Evolutionary conservation across 2,329 filamentous ascomycete species (phyloP), one percentile per base, ranked within the genome.

Genomic region (Fonsecaea erecta): DNA sequence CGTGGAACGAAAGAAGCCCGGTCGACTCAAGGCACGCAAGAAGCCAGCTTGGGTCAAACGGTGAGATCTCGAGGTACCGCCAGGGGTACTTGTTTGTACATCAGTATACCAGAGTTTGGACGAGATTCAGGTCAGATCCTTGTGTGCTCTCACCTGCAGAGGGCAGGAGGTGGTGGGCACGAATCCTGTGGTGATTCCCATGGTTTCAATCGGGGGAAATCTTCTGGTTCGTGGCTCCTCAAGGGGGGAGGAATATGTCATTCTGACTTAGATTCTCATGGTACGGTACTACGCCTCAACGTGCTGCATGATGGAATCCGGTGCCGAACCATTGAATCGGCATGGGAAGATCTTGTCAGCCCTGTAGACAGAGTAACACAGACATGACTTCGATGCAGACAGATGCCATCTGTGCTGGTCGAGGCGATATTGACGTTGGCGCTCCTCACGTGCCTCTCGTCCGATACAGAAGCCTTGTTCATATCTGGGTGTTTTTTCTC

Each of bases 1-100:
- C 75, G 96, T 99, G 72, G 95, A 99, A 82, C 94, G 95, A 78
- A 99, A 99, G 89, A 98, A 99, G 86, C 87, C 92, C 63, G 96
- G 95, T 72, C 92, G 92, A 75, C 80, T 96, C 81, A 99, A 99
- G 86, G 94, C 95, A 64, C 91, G 95, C 81, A 99, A 99, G 88
- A 96, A 90, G 88, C 94, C 94, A 66, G 86, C 95, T 74, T 99
- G 96, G 95, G 93, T 98, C 85, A 98, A 97, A 88, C 83, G 87
- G 77, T 89, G 71, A 78, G 68, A 63, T 34, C 34, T 55, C 56
- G 52, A 57, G 28, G 14, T 34, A 32, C 51, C n/a, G 52, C 40
- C n/a, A 8, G 55, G 61, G 63, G 60, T 63, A 60, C 68, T 69
- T 54, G 30, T 71, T 65, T 74, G 72, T 72, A 71, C 65, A 71